These are phyloP conservation scores for Hymenochaete sp. DNA, from an alignment of 1,284 basidiomycete genomes.

Conservation along the genomic window DNA sequence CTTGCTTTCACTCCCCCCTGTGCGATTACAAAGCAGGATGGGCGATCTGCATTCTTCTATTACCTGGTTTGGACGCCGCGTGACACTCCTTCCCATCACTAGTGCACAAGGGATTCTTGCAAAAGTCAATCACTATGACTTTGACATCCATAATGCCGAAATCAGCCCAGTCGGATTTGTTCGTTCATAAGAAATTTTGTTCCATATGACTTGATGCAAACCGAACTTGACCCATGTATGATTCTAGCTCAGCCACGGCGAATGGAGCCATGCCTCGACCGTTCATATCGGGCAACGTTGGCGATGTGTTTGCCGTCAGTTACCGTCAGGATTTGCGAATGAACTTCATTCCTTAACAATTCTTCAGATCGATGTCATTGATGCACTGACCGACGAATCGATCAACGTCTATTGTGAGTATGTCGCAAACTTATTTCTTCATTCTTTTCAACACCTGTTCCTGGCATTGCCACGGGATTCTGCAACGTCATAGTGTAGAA, in stretches of 20 bases:
- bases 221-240: slow-evolving; percentile 1
- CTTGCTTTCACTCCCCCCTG: too few relatives aligned
- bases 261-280: slow-evolving; percentile 19
- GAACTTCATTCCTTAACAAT: not conserved
- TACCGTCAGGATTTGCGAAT: not conserved
- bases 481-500: slow-evolving; percentile 27
- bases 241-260: slow-evolving; percentile 18
- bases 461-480: slow-evolving; percentile 26
- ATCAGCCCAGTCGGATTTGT: slow-evolving; percentile 35
- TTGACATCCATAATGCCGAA: slow-evolving; percentile 29
- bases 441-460: slow-evolving; percentile 16
- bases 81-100: too few relatives aligned
- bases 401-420: slow-evolving; percentile 25
- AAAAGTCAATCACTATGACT: too few relatives aligned
- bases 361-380: slow-evolving; percentile 14
- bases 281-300: slow-evolving; percentile 19
- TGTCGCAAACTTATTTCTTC: slow-evolving; percentile 3
- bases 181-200: slow-evolving; percentile 25
- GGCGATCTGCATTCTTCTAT: too few relatives aligned
- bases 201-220: not conserved
- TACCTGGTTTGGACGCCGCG: too few relatives aligned
- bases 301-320: slow-evolving; percentile 18
- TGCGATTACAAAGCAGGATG: too few relatives aligned
- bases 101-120: too few relatives aligned
- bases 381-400: slow-evolving; percentile 19